Evolutionary conservation across 75 land plant genomes (phyloP).

Genomic region (Pinus tabuliformis): DNA sequence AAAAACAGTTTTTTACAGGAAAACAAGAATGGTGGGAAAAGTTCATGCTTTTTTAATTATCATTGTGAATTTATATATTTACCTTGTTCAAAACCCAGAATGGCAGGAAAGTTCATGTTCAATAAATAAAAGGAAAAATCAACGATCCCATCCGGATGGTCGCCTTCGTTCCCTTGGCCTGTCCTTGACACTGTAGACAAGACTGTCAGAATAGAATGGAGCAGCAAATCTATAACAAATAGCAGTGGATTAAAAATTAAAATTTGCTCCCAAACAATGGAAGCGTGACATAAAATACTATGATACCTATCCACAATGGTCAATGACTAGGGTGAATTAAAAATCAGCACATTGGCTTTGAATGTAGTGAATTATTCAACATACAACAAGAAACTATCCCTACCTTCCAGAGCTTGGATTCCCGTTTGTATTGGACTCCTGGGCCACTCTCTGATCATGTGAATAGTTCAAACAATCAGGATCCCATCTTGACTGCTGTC

Average conservation of each 20-base stretch:
- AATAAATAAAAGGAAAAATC: constrained; percentile 2
- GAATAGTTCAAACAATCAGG: constrained; percentile 1
- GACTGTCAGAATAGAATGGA: background rate
- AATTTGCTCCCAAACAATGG: background rate
- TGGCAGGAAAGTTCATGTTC: background rate
- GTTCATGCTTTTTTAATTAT: too few relatives aligned
- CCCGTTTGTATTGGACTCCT: constrained; percentile 20
- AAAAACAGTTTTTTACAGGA: background rate
- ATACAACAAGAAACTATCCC: background rate
- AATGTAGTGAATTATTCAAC: background rate
- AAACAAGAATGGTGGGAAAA: too few relatives aligned
- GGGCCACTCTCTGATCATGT: constrained; percentile 3
- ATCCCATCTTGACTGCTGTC: constrained; percentile 33
- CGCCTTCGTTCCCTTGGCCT: constrained; percentile 73
- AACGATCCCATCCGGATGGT: constrained; percentile 90
- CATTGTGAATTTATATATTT: background rate
- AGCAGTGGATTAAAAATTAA: background rate
- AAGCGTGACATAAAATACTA: too few relatives aligned
- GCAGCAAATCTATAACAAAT: background rate
- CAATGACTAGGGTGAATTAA: background rate
- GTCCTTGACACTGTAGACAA: constrained; percentile 55
- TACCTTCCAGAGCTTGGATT: constrained; percentile 50
- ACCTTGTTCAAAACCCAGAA: constrained; percentile 4
- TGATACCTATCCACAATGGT: background rate
- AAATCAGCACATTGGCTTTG: background rate